Evolutionary conservation across 345 rosid genomes (phyloP), one percentile per base, ranked within the genome.

Genomic region (Salix brachista): DNA sequence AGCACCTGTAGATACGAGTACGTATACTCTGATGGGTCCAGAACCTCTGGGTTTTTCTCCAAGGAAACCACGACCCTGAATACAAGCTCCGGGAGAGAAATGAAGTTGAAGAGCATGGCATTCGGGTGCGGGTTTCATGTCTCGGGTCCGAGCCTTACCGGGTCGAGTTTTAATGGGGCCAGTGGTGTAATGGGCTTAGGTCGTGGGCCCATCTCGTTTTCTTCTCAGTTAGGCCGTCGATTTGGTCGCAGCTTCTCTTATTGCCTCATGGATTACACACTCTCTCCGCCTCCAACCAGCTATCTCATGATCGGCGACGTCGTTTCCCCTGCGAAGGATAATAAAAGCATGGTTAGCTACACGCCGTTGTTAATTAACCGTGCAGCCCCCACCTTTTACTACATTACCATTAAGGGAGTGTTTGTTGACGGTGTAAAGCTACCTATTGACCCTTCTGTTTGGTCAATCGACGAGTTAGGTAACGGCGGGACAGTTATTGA

Each of bases 121-220:
- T 92, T 94, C 75, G 98, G 97, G 68, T 92, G 97, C 84, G 95
- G 92, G 78, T 94, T 92, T 84, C 89, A 74, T 75, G 83, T 80
- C 83, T 85, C 93, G 44, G 97, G 96, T 78, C 96, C 88, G 3
- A 87, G 92, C 56, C 81, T 88, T 2, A 72, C 90, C n/a, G 94
- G 98, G 30, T 28, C 84, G 2, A 88, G 89, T 82, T 91, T 92
- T 84, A 85, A 86, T 21, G 96, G 92, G 26, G 91, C 97, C 70
- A 88, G 91, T n/a, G 98, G 96, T 11, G 97, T 94, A 0, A 85
- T 94, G 91, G 98, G 98, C 71, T 88, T 94, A 74, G 97, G 97
- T 60, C 89, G 94, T 9, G 93, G 94, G 18, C 87, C 91, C 67
- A 92, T 90, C 71, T 92, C 96, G 12, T 90, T 94, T 54, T 74